These are phyloP conservation scores for Geranium brycei DNA, from an alignment of 345 rosid species.

Conservation along the genomic window DNA sequence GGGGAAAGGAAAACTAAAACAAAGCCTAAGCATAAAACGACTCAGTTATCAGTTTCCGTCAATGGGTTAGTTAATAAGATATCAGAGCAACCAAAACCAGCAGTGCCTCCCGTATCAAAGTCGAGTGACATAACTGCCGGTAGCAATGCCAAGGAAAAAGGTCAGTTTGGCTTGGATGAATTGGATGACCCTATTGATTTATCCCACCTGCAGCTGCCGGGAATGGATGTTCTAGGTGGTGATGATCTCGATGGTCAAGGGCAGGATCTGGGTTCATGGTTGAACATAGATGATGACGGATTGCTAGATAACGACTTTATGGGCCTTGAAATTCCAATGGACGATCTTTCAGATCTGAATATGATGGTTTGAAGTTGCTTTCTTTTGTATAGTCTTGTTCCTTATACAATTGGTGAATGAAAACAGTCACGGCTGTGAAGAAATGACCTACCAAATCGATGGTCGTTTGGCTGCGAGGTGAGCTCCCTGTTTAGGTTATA, in stretches of 20 bases:
- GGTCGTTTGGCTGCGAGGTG: conserved; percentile 28
- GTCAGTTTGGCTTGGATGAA: conserved; percentile 46
- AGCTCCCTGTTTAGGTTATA: conserved; percentile 35
- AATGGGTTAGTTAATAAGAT: conserved; percentile 53
- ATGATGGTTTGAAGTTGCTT: conserved; percentile 79
- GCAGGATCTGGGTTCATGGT: conserved; percentile 84
- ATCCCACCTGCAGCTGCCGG: conserved; percentile 59
- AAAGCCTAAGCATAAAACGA: conserved; percentile 83
- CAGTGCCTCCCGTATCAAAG: conserved; percentile 25
- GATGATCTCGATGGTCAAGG: conserved; percentile 47
- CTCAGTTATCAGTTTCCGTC: conserved; percentile 64
- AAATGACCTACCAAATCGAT: conserved; percentile 40
- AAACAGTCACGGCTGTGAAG: conserved; percentile 29
- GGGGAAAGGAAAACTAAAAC: conserved; percentile 81
- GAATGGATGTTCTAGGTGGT: conserved; percentile 39
- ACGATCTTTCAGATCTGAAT: conserved; percentile 87
- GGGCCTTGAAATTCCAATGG: conserved; percentile 99
- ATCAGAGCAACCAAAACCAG: conserved; percentile 47
- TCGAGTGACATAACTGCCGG: conserved; percentile 26
- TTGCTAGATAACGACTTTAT: conserved; percentile 76
- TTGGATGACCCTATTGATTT: conserved; percentile 65
- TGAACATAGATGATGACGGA: conserved; percentile 85
- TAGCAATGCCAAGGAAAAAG: conserved; percentile 37
- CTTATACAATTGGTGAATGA: conserved; percentile 61
- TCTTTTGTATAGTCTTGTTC: conserved; percentile 67